Percentiles rank a stretch among this genome's conserved stretches.
Conservation (phyloP, 805 yeast genomes). For the Starmerella vaccinii region DNA sequence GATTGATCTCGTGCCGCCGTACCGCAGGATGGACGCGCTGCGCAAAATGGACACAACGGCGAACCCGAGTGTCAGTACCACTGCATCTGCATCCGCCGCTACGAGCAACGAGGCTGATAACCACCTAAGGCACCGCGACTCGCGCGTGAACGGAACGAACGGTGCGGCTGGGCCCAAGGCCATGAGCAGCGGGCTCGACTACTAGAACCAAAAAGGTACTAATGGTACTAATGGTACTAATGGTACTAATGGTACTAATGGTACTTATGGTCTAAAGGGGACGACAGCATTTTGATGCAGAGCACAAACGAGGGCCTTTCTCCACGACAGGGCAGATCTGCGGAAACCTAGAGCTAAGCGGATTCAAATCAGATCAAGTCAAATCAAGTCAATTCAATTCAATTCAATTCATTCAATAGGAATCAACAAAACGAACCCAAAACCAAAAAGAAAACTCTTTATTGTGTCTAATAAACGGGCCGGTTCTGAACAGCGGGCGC, state of each 20-base stretch:
- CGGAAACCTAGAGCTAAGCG: too few species aligned
- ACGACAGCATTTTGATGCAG: too few species aligned
- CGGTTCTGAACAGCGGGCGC: not conserved
- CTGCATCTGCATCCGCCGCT: too few species aligned
- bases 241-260: not conserved
- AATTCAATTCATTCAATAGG: not conserved
- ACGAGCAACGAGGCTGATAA: not conserved
- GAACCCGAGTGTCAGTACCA: too few species aligned
- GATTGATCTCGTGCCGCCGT: slow-evolving; percentile 24
- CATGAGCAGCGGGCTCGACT: slow-evolving; percentile 17
- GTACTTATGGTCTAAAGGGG: too few species aligned
- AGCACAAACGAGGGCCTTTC: too few species aligned
- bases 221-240: not conserved
- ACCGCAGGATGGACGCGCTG: slow-evolving; percentile 17
- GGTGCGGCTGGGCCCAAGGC: slow-evolving; percentile 3
- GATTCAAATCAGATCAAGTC: not conserved
- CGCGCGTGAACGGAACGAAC: not conserved
- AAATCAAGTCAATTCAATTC: not conserved
- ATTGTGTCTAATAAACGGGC: not conserved
- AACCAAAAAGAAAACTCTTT: not conserved
- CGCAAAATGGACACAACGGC: slow-evolving; percentile 1
- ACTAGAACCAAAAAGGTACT: not conserved
- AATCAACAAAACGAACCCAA: not conserved
- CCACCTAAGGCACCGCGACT: not conserved
- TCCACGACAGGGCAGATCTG: too few species aligned